phyloP scores from a whole-genome alignment of 495 filamentous ascomycete genomes.

The Tuber umbilicatum region DNA sequence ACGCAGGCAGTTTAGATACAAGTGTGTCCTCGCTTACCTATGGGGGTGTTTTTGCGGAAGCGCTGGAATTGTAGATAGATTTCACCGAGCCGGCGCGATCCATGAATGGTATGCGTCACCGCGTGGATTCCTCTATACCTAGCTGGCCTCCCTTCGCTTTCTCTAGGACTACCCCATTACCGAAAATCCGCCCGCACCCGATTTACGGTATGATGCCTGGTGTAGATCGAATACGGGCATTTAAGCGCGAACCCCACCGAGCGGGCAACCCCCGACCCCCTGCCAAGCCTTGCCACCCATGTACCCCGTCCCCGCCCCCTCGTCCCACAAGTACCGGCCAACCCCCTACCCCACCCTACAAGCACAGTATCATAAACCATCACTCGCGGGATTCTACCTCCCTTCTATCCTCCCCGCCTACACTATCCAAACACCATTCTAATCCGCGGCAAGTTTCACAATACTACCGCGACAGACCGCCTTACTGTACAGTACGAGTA shows the following conservation, averaged over 20 bases:
- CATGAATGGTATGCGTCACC: background rate
- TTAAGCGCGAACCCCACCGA: background rate
- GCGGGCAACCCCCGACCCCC: background rate
- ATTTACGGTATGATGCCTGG: background rate
- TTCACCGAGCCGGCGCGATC: background rate
- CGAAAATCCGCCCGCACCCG: background rate
- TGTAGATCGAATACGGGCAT: background rate
- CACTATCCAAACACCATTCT: background rate
- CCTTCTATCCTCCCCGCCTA: background rate
- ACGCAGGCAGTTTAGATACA: background rate
- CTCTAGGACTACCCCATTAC: background rate
- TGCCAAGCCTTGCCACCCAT: background rate
- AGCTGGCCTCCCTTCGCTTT: background rate
- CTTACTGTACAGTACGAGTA: background rate
- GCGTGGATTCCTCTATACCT: background rate
- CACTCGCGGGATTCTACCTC: background rate
- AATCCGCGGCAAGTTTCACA: background rate
- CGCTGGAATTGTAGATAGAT: background rate
- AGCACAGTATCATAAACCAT: background rate
- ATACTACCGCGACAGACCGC: background rate
- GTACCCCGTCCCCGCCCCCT: background rate
- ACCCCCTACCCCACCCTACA: background rate
- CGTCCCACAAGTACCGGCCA: background rate
- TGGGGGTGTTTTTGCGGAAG: background rate
- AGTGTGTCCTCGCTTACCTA: background rate